A percentile compares a stretch with the other conserved stretches of the same genome.
These are phyloP conservation scores for Celoporthe dispersa DNA, from an alignment of 2,329 filamentous ascomycete species.

Conservation along the genomic window DNA sequence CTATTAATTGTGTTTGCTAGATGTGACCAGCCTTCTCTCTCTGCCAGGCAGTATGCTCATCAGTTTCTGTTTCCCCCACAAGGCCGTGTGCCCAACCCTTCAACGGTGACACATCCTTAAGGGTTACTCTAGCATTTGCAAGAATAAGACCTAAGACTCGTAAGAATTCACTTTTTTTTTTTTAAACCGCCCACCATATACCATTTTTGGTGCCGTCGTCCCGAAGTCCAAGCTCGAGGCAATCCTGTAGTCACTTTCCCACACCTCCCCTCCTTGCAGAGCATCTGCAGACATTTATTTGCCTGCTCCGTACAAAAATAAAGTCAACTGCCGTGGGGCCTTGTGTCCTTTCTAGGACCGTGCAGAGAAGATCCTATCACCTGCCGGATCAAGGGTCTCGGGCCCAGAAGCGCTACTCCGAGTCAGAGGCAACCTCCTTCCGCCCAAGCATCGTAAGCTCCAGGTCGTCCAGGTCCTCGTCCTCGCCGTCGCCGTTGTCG, in stretches of 20 bases:
- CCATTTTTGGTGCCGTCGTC: not conserved
- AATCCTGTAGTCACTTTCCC: not conserved
- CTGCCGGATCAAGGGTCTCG: not conserved
- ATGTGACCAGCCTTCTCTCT: not conserved
- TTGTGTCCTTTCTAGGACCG: not conserved
- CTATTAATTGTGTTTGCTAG: not conserved
- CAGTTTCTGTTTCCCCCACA: not conserved
- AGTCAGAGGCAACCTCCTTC: conserved; percentile 39
- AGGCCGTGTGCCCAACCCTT: not conserved
- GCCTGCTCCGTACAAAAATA: not conserved
- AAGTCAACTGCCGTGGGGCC: not conserved
- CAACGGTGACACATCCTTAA: too few relatives aligned
- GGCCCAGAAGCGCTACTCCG: conserved; percentile 33
- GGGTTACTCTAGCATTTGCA: not conserved
- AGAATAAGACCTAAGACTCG: not conserved
- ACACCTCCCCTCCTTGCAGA: not conserved
- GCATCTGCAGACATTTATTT: not conserved
- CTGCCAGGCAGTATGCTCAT: not conserved
- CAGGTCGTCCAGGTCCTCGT: conserved; percentile 49
- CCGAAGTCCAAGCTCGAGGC: not conserved
- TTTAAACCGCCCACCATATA: not conserved
- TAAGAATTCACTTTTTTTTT: not conserved
- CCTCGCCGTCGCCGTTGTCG: conserved; percentile 54
- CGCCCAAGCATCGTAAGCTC: conserved; percentile 43
- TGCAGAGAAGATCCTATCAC: not conserved